phyloP scores from a whole-genome alignment of 73 alveolate species.

The Halteria grandinella region DNA sequence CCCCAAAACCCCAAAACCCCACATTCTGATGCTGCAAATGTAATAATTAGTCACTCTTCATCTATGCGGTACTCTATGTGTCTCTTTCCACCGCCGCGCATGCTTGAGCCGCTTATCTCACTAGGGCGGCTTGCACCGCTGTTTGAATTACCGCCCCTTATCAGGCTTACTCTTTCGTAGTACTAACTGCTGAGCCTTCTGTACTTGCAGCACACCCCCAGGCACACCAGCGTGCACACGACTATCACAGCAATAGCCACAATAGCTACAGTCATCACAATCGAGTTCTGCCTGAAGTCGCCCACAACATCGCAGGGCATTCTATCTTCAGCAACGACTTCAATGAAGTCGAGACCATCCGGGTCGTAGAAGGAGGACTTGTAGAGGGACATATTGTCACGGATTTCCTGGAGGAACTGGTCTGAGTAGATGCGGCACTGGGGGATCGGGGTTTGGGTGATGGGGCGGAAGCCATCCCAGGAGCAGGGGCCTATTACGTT shows the following conservation, averaged over 20 bases:
- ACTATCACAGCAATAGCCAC: not conserved
- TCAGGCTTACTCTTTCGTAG: not conserved
- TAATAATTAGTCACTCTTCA: not conserved
- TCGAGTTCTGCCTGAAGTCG: too few relatives aligned
- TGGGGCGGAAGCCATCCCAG: not conserved
- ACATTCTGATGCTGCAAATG: too few relatives aligned
- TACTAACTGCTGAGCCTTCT: not conserved
- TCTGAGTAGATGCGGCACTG: not conserved
- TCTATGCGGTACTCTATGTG: too few relatives aligned
- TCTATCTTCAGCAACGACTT: too few relatives aligned
- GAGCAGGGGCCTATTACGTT: not conserved
- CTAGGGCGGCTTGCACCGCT: not conserved
- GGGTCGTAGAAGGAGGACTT: too few relatives aligned
- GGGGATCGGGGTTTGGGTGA: not conserved
- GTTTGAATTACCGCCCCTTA: not conserved
- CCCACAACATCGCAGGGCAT: too few relatives aligned
- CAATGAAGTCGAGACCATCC: too few relatives aligned
- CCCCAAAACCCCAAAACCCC: too few relatives aligned
- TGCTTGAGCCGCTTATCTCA: too few relatives aligned
- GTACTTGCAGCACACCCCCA: not conserved
- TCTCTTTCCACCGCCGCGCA: too few relatives aligned
- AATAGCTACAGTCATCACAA: slow-evolving; percentile 7
- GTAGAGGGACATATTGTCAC: too few relatives aligned
- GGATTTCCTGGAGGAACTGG: not conserved
- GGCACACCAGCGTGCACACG: not conserved